Conservation (phyloP, 257 asterid species). For the Datura wrightii region DNA sequence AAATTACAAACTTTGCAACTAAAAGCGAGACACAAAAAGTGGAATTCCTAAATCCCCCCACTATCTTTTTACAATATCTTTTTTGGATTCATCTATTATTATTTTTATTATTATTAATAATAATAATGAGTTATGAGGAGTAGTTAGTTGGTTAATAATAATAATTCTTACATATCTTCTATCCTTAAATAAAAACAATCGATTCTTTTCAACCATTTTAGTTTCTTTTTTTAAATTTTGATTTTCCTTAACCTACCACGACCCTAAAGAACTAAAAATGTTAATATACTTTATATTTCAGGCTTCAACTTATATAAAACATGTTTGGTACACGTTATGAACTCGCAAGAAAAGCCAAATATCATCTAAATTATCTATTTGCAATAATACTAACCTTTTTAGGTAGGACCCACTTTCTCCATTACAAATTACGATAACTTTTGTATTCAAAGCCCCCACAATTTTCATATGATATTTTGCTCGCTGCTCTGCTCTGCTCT, state of each 20-base stretch:
- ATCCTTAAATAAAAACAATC: neutral
- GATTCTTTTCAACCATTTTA: neutral
- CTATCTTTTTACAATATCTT: neutral
- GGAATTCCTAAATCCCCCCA: neutral
- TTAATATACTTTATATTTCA: neutral
- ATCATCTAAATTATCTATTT: neutral
- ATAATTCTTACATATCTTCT: neutral
- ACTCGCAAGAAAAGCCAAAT: neutral
- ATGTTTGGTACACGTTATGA: neutral
- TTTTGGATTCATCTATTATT: constrained; percentile 4
- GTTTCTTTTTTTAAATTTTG: neutral
- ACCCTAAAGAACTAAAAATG: neutral
- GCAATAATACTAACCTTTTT: constrained; percentile 24
- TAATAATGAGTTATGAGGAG: neutral
- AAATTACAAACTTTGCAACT: neutral
- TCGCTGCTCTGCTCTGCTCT: neutral
- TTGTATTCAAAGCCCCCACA: constrained; percentile 41
- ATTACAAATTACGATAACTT: constrained; percentile 33
- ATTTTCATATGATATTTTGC: constrained; percentile 24
- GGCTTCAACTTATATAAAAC: neutral
- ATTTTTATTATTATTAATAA: neutral
- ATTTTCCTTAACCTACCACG: constrained; percentile 9
- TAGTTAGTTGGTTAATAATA: neutral
- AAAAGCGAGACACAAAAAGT: neutral
- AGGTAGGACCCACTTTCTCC: constrained; percentile 18